A percentile compares a stretch with the other conserved stretches of the same genome.
Conservation (phyloP, 2,329 filamentous ascomycete species). For the Rhynchosporium secalis region DNA sequence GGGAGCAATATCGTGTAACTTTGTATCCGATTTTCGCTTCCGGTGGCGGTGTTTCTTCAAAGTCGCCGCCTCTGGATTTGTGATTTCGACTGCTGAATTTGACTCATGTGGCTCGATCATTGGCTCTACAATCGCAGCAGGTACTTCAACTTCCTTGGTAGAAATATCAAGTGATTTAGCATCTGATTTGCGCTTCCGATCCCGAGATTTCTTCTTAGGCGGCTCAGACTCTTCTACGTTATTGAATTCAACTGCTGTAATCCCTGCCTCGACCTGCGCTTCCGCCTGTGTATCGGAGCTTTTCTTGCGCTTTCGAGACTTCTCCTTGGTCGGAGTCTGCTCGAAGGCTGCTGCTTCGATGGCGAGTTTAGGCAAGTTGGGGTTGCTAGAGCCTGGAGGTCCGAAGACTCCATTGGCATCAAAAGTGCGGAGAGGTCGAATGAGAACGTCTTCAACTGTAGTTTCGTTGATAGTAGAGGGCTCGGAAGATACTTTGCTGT, state of each 20-base stretch:
- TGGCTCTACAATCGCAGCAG: slow-evolving; percentile 13
- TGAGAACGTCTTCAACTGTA: background rate
- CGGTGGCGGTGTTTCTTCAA: slow-evolving; percentile 8
- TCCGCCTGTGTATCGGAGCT: background rate
- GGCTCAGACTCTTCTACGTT: background rate
- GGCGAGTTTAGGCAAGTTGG: background rate
- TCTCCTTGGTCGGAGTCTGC: background rate
- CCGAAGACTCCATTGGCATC: background rate
- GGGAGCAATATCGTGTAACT: background rate
- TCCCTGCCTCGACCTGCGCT: background rate
- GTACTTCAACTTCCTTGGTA: background rate
- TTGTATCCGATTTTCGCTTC: slow-evolving; percentile 3
- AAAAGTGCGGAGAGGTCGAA: background rate
- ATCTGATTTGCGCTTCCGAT: slow-evolving; percentile 3
- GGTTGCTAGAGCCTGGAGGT: background rate
- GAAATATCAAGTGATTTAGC: background rate
- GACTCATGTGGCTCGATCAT: background rate
- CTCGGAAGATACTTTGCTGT: background rate
- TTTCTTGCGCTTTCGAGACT: slow-evolving; percentile 11
- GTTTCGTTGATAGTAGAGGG: background rate
- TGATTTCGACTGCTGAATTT: background rate
- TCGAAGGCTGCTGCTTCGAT: slow-evolving; percentile 1
- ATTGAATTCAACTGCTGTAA: no score
- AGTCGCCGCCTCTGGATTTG: background rate
- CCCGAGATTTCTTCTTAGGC: slow-evolving; percentile 8